phyloP scores from a whole-genome alignment of 192 early-diverging fungal genomes.

The Phycomyces blakesleeanus region DNA sequence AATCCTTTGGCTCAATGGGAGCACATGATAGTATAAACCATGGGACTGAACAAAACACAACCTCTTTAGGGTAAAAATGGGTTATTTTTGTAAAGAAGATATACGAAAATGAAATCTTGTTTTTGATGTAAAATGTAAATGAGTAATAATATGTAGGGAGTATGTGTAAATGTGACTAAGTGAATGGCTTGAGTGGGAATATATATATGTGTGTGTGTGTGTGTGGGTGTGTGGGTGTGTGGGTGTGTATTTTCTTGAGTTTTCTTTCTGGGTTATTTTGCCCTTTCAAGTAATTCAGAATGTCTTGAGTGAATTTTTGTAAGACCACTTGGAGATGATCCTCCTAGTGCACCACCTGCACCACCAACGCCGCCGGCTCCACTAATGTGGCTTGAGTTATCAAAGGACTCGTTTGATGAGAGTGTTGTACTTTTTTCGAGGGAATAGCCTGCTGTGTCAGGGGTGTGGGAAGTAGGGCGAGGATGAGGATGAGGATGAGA shows the following conservation, averaged over 20 bases:
- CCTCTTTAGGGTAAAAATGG: too few species aligned
- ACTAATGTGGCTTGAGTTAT: slow-evolving; percentile 31
- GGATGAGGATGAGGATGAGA: background rate
- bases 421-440: slow-evolving; percentile 5
- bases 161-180: too few species aligned
- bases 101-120: too few species aligned
- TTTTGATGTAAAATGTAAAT: too few species aligned
- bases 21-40: too few species aligned
- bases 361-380: slow-evolving; percentile 37
- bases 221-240: background rate
- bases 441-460: slow-evolving; percentile 1
- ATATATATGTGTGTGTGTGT: too few species aligned
- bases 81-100: too few species aligned
- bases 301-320: slow-evolving; percentile 17
- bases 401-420: slow-evolving; percentile 23
- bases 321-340: slow-evolving; percentile 9
- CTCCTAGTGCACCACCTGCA: slow-evolving; percentile 35
- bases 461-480: slow-evolving; percentile 8
- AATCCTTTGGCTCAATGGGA: too few species aligned
- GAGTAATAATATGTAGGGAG: too few species aligned
- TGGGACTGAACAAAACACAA: too few species aligned
- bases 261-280: slow-evolving; percentile 10
- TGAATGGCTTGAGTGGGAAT: too few species aligned
- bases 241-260: background rate
- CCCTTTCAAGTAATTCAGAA: slow-evolving; percentile 16